Percentiles rank a stretch among this genome's conserved stretches.
phyloP scores from a whole-genome alignment of 208 protist genomes.

The Crithidia acanthocephali region DNA sequence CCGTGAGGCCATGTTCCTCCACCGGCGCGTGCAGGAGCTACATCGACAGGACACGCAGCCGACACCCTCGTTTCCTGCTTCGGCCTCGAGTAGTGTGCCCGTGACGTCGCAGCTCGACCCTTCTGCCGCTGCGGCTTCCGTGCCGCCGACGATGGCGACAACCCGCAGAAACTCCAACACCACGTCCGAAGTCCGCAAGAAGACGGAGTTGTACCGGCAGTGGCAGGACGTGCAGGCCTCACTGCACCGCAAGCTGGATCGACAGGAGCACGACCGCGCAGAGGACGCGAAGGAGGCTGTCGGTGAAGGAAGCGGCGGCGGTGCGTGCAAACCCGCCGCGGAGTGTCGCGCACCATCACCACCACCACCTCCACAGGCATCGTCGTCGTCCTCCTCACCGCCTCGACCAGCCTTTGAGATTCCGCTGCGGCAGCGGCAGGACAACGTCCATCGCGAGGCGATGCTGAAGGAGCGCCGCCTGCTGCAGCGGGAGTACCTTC shows the following conservation, averaged over 20 bases:
- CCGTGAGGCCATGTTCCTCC: constrained; percentile 30
- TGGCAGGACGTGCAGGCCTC: constrained; percentile 12
- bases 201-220: constrained; percentile 4
- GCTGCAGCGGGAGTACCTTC: constrained; percentile 52
- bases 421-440: not conserved
- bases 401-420: not conserved
- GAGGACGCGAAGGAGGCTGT: too few relatives aligned
- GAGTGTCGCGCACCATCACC: not conserved
- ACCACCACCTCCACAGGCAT: not conserved
- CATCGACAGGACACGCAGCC: not conserved
- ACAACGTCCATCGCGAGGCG: constrained; percentile 38
- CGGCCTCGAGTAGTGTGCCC: not conserved
- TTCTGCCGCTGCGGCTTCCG: not conserved
- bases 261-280: not conserved
- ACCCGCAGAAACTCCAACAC: too few relatives aligned
- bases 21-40: constrained; percentile 30
- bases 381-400: not conserved
- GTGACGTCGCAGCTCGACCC: not conserved
- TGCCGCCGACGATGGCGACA: too few relatives aligned
- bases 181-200: not conserved
- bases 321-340: too few relatives aligned
- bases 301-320: not conserved
- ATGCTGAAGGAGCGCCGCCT: constrained; percentile 53
- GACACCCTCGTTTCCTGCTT: not conserved
- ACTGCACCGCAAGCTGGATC: not conserved